Evolutionary conservation across 805 yeast genomes (phyloP), one percentile per base, ranked within the genome.

Genomic region (Maudiozyma bulderi): DNA sequence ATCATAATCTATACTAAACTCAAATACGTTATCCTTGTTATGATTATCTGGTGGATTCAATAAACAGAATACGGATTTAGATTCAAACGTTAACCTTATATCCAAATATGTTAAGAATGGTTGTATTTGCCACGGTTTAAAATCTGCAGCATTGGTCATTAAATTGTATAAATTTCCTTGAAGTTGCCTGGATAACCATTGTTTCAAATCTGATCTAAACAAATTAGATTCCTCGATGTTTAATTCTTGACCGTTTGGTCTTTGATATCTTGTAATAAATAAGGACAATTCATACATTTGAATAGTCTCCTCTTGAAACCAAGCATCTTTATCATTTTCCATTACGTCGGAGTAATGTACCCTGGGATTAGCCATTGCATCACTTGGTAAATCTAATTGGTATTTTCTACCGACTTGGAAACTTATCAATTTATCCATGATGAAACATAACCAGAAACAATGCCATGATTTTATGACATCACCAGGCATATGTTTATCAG

Each of bases 391-490:
- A 9, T 52, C 49, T 66, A 61, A 32, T 65, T 68, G 58, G 64
- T 54, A 66, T 44, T 67, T 64, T 43, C 78, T 63, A 1, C 84
- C 85, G 38, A 72, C 68, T 50, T 78, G 83, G 40, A 78, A 62
- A 5, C 77, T 77, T 51, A 77, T 60, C 13, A 78, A 51, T 51
- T 80, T 68, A 55, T 81, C 86, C 65, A 76, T 66, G 1, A 77
- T 70, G 54, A 73, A 81, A 6, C 75, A 76, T 20, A 73, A 53
- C 80, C 82, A 80, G 57, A 76, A 81, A 1, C 80, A 71, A 45
- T 83, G 66, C 54, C 67, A 67, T 1, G 77, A 73, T 56, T 80
- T 79, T 10, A 70, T 50, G 15, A 55, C 58, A 52, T 78, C 82
- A 57, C 53, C 70, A 44, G 42, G 59, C 39, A 52, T 31, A 40